These are phyloP conservation scores for Nakataea oryzae DNA, from an alignment of 2,329 filamentous ascomycete species.

Conservation along the genomic window DNA sequence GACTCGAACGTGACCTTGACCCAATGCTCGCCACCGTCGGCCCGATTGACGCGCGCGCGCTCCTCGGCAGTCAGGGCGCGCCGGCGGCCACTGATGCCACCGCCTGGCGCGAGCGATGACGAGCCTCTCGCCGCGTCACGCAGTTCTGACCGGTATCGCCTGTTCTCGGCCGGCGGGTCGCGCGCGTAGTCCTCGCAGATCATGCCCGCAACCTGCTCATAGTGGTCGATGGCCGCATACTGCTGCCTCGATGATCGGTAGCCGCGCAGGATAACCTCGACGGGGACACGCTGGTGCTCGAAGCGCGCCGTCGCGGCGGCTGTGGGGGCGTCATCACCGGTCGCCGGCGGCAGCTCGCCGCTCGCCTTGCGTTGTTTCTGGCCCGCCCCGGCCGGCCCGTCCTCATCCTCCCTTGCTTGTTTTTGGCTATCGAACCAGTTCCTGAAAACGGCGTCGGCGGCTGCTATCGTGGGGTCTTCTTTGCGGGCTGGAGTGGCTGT, in stretches of 20 bases:
- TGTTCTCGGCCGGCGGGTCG: slow-evolving; percentile 61
- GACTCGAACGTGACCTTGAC: slow-evolving; percentile 79
- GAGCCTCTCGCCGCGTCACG: slow-evolving; percentile 54
- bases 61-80: slow-evolving; percentile 60
- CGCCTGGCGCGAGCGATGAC: slow-evolving; percentile 22
- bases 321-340: slow-evolving; percentile 8
- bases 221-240: slow-evolving; percentile 84
- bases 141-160: slow-evolving; percentile 64
- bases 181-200: slow-evolving; percentile 93
- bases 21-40: slow-evolving; percentile 82
- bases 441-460: slow-evolving; percentile 51
- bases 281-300: slow-evolving; percentile 30
- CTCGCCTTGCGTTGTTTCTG: slow-evolving; percentile 7
- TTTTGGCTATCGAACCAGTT: slow-evolving; percentile 41
- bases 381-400: slow-evolving; percentile 10
- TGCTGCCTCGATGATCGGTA: slow-evolving; percentile 56
- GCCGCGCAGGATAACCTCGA: slow-evolving; percentile 78
- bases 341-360: slow-evolving; percentile 13
- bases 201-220: slow-evolving; percentile 72
- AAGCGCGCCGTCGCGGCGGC: slow-evolving; percentile 16
- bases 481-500: slow-evolving; percentile 47
- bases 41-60: slow-evolving; percentile 67
- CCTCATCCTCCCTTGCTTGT: slow-evolving; percentile 15
- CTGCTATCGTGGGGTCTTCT: slow-evolving; percentile 52
- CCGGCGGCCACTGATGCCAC: slow-evolving; percentile 27